Percentiles rank a stretch among this genome's conserved stretches.
phyloP scores from a whole-genome alignment of 768 basidiomycete genomes.

The Suillus paluster region DNA sequence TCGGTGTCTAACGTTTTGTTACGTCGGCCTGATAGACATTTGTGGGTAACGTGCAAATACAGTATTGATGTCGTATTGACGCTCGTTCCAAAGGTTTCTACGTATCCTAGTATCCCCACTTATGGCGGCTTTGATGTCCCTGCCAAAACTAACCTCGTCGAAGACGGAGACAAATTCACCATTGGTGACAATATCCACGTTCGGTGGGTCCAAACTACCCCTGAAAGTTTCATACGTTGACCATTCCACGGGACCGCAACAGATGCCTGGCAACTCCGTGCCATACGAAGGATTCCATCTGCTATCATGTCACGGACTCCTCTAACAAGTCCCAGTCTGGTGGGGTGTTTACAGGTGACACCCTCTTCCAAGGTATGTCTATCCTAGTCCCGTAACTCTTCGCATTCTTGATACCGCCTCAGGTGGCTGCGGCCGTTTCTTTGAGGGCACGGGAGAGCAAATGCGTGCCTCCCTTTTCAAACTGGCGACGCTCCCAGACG shows the following conservation, averaged over 20 bases:
- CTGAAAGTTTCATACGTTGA: slow-evolving; percentile 12
- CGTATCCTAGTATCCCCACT: slow-evolving; percentile 51
- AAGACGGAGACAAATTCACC: slow-evolving; percentile 80
- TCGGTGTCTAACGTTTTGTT: slow-evolving; percentile 13
- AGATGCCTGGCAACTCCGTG: slow-evolving; percentile 89
- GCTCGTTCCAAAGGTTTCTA: slow-evolving; percentile 41
- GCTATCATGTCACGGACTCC: slow-evolving; percentile 72
- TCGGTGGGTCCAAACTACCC: slow-evolving; percentile 44
- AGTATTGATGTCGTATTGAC: background rate
- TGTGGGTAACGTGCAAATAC: slow-evolving; percentile 25
- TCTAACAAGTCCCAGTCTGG: slow-evolving; percentile 57
- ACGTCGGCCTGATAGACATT: slow-evolving; percentile 24
- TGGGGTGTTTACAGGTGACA: slow-evolving; percentile 94
- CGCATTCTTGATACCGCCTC: slow-evolving; percentile 16
- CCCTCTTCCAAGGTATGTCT: slow-evolving; percentile 64
- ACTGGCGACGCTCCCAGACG: slow-evolving; percentile 74
- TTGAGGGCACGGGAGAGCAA: slow-evolving; percentile 79
- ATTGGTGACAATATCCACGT: slow-evolving; percentile 68
- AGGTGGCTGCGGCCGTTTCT: slow-evolving; percentile 92
- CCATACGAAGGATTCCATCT: slow-evolving; percentile 97
- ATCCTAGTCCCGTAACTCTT: background rate
- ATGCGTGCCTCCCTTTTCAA: slow-evolving; percentile 79
- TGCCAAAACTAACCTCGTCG: slow-evolving; percentile 72
- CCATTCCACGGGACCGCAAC: slow-evolving; percentile 1
- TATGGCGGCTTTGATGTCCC: slow-evolving; percentile 84